Evolutionary conservation across 352 stramenopile genomes (phyloP), one percentile per base, ranked within the genome.

Genomic region (Pythium periplocum): DNA sequence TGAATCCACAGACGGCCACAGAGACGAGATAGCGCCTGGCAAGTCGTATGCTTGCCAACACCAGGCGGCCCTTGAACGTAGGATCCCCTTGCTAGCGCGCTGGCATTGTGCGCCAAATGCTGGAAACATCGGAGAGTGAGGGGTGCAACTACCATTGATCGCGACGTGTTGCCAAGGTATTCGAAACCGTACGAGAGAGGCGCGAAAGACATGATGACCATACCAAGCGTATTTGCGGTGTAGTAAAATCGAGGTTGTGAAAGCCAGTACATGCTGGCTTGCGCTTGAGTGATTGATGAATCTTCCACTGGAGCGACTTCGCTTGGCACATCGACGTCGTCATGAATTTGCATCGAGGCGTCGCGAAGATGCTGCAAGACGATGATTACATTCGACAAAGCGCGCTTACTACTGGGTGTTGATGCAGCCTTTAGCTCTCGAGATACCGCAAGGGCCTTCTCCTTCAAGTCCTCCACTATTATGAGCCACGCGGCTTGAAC

Each of bases 161-260:
- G 39, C 2, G 66, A 59, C 17, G 56, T 51, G 55, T 87, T 90
- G 2, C 79, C 83, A 2, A 75, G 48, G 39, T 90, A 93, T 53
- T 93, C 83, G 36, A 87, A 81, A 0, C 83, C 83, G 34, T 90
- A 90, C 7, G 62, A 50, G 30, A 91, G 52, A 32, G 62, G 55
- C 0, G 71, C 51, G 3, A 73, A 74, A 5, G 72, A 75, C 51
- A 87, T 46, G 35, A 93, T 11, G 17, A 72, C 73, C 7, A 91
- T 47, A 33, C 60, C 69, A 7, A 91, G 38, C 2, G 73, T 57
- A 7, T 57, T 83, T 6, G 81, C 67, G 26, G 88, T 66, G 40
- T 84, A 90, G 53, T 86, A 86, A 33, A 78, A 69, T 0, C 80
- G 79, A n/a, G 82, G 78, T 53, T 90, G 74, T 1, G 72, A 42